These are phyloP conservation scores for Euptelea pleiosperma DNA, from an alignment of 164 flowering plant species.

Conservation along the genomic window DNA sequence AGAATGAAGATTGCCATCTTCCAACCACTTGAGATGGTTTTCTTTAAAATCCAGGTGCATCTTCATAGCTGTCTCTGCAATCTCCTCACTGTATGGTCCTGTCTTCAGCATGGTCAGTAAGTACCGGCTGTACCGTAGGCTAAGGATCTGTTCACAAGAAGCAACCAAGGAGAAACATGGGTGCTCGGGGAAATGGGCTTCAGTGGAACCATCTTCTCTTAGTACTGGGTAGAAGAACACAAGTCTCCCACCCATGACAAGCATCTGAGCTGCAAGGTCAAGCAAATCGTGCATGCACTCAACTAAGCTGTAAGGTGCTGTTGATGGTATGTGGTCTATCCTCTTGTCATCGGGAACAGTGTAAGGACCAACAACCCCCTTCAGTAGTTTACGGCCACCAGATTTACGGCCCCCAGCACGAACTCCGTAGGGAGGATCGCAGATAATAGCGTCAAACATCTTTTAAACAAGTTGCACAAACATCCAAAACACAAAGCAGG, in stretches of 20 bases:
- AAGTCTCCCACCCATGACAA: constrained; percentile 84
- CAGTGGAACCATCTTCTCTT: constrained; percentile 57
- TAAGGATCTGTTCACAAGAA: constrained; percentile 81
- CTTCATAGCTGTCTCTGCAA: constrained; percentile 59
- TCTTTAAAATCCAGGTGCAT: constrained; percentile 77
- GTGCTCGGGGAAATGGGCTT: constrained; percentile 62
- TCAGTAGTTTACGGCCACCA: constrained; percentile 86
- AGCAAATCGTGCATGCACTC: constrained; percentile 95
- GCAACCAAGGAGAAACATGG: constrained; percentile 73
- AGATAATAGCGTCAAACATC: constrained; percentile 93
- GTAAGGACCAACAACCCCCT: constrained; percentile 69
- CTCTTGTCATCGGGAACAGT: constrained; percentile 90
- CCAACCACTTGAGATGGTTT: constrained; percentile 92
- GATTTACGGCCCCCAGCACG: constrained; percentile 99
- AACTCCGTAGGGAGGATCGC: constrained; percentile 98
- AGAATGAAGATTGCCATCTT: constrained; percentile 92
- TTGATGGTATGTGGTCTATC: constrained; percentile 87
- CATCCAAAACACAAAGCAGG: neutral
- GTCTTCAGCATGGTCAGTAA: constrained; percentile 87
- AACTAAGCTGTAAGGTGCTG: constrained; percentile 82
- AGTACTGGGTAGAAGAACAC: constrained; percentile 88
- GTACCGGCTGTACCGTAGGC: constrained; percentile 82
- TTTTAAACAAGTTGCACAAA: constrained; percentile 15
- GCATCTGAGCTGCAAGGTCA: constrained; percentile 83
- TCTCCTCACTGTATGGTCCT: constrained; percentile 54